Percentiles rank a stretch among this genome's conserved stretches.
Conservation (phyloP, 1,284 basidiomycete genomes). For the Cryptococcus sp. region DNA sequence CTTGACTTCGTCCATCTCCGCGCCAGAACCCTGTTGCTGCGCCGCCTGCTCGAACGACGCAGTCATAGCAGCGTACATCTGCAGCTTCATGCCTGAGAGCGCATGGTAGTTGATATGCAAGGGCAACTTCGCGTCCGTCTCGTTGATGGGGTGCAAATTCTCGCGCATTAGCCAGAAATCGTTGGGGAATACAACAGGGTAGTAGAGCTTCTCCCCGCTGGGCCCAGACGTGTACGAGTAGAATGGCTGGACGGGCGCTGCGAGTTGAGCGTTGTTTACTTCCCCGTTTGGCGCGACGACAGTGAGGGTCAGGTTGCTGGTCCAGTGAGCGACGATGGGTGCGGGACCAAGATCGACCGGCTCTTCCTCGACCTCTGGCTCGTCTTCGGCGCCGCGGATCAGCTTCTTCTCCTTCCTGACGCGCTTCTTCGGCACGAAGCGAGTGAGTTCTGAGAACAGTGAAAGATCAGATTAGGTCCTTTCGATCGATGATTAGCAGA, state of each 20-base stretch:
- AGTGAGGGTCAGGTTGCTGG: slow-evolving; percentile 81
- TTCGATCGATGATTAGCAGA: slow-evolving; percentile 8
- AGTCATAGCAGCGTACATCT: slow-evolving; percentile 75
- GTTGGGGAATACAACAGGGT: slow-evolving; percentile 87
- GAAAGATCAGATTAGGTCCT: slow-evolving; percentile 1
- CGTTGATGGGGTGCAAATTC: slow-evolving; percentile 76
- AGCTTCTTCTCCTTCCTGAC: slow-evolving; percentile 81
- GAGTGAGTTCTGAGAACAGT: slow-evolving; percentile 69
- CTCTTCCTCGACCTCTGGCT: slow-evolving; percentile 32
- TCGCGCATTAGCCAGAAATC: slow-evolving; percentile 88
- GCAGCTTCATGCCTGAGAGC: slow-evolving; percentile 74
- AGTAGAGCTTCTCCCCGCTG: slow-evolving; percentile 64
- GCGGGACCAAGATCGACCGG: slow-evolving; percentile 20
- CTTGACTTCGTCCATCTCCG: slow-evolving; percentile 90
- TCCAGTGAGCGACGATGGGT: slow-evolving; percentile 73
- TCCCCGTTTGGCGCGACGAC: slow-evolving; percentile 70
- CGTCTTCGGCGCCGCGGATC: slow-evolving; percentile 58
- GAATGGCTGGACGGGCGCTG: slow-evolving; percentile 61
- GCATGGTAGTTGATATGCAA: slow-evolving; percentile 81
- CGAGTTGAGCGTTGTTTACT: slow-evolving; percentile 64
- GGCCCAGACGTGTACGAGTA: slow-evolving; percentile 61
- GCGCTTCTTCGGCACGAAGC: slow-evolving; percentile 73
- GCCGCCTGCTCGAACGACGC: slow-evolving; percentile 74
- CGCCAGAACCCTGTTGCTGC: slow-evolving; percentile 66
- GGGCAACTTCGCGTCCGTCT: slow-evolving; percentile 70